Percentiles rank a stretch among this genome's conserved stretches.
phyloP scores from a whole-genome alignment of 1,139 yeast genomes.

The Yamadazyma aaseri region DNA sequence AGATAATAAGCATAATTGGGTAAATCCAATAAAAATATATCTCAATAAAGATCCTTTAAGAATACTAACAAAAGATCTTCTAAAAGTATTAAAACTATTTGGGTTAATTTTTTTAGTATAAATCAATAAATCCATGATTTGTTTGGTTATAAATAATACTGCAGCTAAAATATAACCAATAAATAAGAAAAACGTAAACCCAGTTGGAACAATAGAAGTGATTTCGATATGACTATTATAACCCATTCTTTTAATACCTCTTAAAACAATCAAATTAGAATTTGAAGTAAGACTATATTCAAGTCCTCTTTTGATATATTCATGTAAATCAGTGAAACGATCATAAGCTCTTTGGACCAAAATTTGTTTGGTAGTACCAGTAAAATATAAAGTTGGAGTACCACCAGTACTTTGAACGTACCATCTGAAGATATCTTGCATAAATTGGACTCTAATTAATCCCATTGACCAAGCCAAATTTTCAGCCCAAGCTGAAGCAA shows the following conservation, averaged over 20 bases:
- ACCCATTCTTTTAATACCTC: constrained; percentile 78
- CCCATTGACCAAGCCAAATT: constrained; percentile 89
- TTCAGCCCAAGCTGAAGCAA: constrained; percentile 79
- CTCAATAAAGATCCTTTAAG: constrained; percentile 69
- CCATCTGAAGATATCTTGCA: constrained; percentile 81
- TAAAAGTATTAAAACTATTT: constrained; percentile 46
- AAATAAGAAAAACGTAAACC: constrained; percentile 69
- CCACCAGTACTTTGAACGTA: constrained; percentile 81
- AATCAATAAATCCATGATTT: constrained; percentile 45
- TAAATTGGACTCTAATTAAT: constrained; percentile 60
- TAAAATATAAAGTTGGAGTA: constrained; percentile 58
- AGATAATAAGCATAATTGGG: constrained; percentile 66
- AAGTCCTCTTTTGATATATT: constrained; percentile 27
- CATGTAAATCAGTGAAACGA: constrained; percentile 24
- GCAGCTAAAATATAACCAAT: constrained; percentile 54
- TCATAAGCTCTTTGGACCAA: constrained; percentile 63
- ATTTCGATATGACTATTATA: constrained; percentile 67
- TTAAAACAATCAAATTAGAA: constrained; percentile 53
- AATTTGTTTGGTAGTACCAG: constrained; percentile 56
- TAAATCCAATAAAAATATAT: constrained; percentile 72
- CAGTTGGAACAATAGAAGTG: constrained; percentile 71
- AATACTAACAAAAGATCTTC: constrained; percentile 52
- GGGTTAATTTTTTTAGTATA: constrained; percentile 46
- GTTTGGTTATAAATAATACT: constrained; percentile 54
- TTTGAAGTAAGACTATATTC: constrained; percentile 37